Percentiles rank a stretch among this genome's conserved stretches.
Evolutionary conservation across 1,284 basidiomycete genomes (phyloP).

Genomic region (Boletus austroedulis): DNA sequence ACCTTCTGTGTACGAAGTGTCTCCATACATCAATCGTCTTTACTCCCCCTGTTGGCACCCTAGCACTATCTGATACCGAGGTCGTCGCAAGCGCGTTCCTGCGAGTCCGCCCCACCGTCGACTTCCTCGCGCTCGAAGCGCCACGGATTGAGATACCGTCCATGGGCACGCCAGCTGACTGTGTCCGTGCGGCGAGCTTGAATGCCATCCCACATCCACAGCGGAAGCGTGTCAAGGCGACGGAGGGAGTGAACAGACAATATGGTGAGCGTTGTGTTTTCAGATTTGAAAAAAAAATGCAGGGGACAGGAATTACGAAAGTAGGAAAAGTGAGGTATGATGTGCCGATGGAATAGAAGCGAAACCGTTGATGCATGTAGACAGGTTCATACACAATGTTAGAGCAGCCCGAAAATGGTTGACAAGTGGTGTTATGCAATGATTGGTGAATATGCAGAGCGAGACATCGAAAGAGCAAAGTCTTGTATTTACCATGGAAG

Average conservation of each 20-base stretch:
- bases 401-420: slow-evolving; percentile 11
- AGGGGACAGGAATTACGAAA: slow-evolving; percentile 32
- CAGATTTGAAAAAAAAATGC: slow-evolving; percentile 23
- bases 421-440: slow-evolving; percentile 24
- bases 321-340: slow-evolving; percentile 6
- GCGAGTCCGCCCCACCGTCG: slow-evolving; percentile 49
- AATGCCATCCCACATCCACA: slow-evolving; percentile 18
- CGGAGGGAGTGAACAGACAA: slow-evolving; percentile 31
- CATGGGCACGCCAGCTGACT: slow-evolving; percentile 26
- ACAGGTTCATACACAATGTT: slow-evolving; percentile 17
- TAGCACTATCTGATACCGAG: slow-evolving; percentile 14
- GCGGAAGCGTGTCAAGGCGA: slow-evolving; percentile 29
- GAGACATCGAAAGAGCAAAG: slow-evolving; percentile 28
- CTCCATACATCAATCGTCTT: slow-evolving; percentile 63
- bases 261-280: slow-evolving; percentile 44
- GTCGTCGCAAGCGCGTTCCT: slow-evolving; percentile 50
- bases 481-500: slow-evolving; percentile 64
- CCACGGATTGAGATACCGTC: slow-evolving; percentile 36
- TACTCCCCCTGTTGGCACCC: slow-evolving; percentile 18
- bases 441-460: slow-evolving; percentile 29
- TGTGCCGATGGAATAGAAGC: slow-evolving; percentile 13
- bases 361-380: slow-evolving; percentile 16
- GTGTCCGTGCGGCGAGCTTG: slow-evolving; percentile 38
- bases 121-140: slow-evolving; percentile 34
- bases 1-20: slow-evolving; percentile 67